Conservation (phyloP, 2,329 filamentous ascomycete species). For the Aphanocladium album region DNA sequence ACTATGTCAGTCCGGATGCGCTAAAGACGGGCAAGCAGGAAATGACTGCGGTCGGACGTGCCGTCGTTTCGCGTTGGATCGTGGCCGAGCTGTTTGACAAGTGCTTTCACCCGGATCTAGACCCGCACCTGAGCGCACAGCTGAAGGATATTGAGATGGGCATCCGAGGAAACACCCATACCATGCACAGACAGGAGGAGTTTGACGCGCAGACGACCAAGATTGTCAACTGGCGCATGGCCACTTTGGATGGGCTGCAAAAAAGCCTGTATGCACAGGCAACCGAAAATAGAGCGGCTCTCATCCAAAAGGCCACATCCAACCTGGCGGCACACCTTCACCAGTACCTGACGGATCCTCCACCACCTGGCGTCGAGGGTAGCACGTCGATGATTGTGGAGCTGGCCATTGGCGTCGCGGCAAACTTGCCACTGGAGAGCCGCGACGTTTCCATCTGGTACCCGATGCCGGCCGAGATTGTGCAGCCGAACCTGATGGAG, state of each 20-base stretch:
- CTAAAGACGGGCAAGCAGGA: slow-evolving; percentile 87
- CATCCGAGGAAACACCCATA: slow-evolving; percentile 72
- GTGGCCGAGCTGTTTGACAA: slow-evolving; percentile 87
- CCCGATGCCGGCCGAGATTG: slow-evolving; percentile 67
- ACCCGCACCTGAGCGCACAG: slow-evolving; percentile 67
- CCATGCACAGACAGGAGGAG: slow-evolving; percentile 74
- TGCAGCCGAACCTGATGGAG: slow-evolving; percentile 77
- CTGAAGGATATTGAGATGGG: slow-evolving; percentile 85
- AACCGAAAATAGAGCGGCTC: slow-evolving; percentile 58
- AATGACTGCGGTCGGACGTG: slow-evolving; percentile 92
- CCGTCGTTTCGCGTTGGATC: slow-evolving; percentile 83
- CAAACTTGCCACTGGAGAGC: slow-evolving; percentile 84
- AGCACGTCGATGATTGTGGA: slow-evolving; percentile 91
- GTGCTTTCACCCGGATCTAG: slow-evolving; percentile 87
- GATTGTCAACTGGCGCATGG: slow-evolving; percentile 87
- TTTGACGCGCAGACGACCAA: slow-evolving; percentile 82
- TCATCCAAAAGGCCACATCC: slow-evolving; percentile 65
- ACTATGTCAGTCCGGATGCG: slow-evolving; percentile 78
- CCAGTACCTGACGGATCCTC: slow-evolving; percentile 69
- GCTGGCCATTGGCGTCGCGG: slow-evolving; percentile 77
- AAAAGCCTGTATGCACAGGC: slow-evolving; percentile 61
- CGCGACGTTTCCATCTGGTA: slow-evolving; percentile 86
- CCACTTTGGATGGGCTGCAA: slow-evolving; percentile 86
- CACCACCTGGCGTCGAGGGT: slow-evolving; percentile 76
- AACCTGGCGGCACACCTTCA: slow-evolving; percentile 66